Percentiles rank a stretch among this genome's conserved stretches.
Evolutionary conservation across 495 filamentous ascomycete genomes (phyloP).

Genomic region (Podospora pseudoanserina): DNA sequence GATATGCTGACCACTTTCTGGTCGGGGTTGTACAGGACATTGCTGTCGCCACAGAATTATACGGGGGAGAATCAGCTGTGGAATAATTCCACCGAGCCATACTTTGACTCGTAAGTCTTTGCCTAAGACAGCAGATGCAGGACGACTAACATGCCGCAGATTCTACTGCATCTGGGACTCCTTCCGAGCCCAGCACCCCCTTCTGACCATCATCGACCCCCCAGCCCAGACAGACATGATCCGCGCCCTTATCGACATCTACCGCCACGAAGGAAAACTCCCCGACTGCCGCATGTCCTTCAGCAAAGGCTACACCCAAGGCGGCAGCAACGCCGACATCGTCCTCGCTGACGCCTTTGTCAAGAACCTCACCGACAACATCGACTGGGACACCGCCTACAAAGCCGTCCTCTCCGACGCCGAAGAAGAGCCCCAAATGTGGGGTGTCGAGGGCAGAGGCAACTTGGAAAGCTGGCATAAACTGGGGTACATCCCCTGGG

Average conservation of each 20-base stretch:
- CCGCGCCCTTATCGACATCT: constrained; percentile 65
- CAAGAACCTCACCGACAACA: constrained; percentile 56
- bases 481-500: constrained; percentile 58
- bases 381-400: constrained; percentile 68
- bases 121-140: constrained; percentile 26
- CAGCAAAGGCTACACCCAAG: constrained; percentile 67
- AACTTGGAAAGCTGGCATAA: constrained; percentile 58
- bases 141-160: constrained; percentile 16
- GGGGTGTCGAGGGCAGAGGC: constrained; percentile 63
- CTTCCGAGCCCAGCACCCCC: constrained; percentile 64
- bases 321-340: constrained; percentile 71
- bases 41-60: constrained; percentile 69
- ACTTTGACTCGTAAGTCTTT: constrained; percentile 61
- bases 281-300: constrained; percentile 59
- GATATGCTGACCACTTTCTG: constrained; percentile 62
- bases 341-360: constrained; percentile 64
- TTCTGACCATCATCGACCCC: constrained; percentile 66
- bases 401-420: constrained; percentile 68
- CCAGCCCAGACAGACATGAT: constrained; percentile 63
- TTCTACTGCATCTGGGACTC: constrained; percentile 78
- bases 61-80: constrained; percentile 72
- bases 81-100: constrained; percentile 65
- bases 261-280: constrained; percentile 58
- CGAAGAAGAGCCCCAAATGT: constrained; percentile 60
- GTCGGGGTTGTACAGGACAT: constrained; percentile 62